Conservation (phyloP, 2,329 filamentous ascomycete genomes). For the Nemania bipapillata region DNA sequence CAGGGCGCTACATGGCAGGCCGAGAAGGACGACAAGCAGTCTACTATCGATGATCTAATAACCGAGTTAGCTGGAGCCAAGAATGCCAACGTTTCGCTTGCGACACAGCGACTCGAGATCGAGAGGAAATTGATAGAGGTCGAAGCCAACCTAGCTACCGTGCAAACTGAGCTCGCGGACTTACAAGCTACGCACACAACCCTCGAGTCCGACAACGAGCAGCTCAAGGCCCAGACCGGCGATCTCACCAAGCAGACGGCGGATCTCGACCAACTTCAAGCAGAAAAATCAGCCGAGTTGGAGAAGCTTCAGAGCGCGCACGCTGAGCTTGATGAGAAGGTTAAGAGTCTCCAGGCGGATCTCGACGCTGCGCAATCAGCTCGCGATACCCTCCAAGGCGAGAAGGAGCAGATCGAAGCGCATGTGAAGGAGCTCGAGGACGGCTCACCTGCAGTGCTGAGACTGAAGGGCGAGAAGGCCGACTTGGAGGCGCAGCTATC, state of each 20-base stretch:
- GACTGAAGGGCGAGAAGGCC: constrained; percentile 44
- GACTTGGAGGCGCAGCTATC: constrained; percentile 41
- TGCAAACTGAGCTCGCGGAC: constrained; percentile 42
- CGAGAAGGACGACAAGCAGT: constrained; percentile 45
- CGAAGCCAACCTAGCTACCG: constrained; percentile 40
- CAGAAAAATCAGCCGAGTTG: constrained; percentile 37
- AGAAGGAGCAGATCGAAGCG: constrained; percentile 43
- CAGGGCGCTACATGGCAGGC: constrained; percentile 39
- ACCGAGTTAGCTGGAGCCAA: constrained; percentile 47
- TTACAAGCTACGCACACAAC: constrained; percentile 41
- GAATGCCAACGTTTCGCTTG: constrained; percentile 49
- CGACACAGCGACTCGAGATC: constrained; percentile 42
- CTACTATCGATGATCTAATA: constrained; percentile 43
- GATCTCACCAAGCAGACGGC: constrained; percentile 43
- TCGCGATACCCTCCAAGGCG: constrained; percentile 38
- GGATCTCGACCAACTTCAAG: constrained; percentile 45
- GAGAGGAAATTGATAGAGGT: constrained; percentile 40
- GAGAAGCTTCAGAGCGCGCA: constrained; percentile 44
- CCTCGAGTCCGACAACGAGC: constrained; percentile 45
- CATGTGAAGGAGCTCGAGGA: constrained; percentile 45
- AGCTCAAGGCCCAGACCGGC: constrained; percentile 41
- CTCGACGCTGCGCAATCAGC: constrained; percentile 44
- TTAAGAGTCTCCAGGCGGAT: constrained; percentile 45
- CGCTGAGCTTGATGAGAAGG: constrained; percentile 43
- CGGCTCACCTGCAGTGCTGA: constrained; percentile 37